Evolutionary conservation across 225 moss, liverwort and hornwort species (phyloP), one percentile per base, ranked within the genome.

Genomic region (Polytrichum commune): DNA sequence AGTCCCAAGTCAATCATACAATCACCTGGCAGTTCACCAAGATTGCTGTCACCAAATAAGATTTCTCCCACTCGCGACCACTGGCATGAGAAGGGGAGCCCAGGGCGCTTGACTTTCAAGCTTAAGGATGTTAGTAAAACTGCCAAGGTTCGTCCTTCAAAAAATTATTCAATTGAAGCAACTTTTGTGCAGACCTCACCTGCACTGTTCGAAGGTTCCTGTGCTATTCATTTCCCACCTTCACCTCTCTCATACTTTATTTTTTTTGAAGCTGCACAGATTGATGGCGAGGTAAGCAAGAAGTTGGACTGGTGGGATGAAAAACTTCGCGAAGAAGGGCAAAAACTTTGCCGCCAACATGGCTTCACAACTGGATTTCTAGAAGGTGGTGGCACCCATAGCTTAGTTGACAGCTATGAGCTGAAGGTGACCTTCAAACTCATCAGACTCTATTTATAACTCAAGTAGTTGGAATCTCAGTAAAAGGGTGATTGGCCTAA

Each of bases 321-420:
- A 75, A 93, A 83, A 55, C 84, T 96, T 75, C 86, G 92, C 23
- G 70, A 67, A 54, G 92, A 92, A 74, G 87, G 84, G 28, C 84
- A 81, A 73, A 86, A 80, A 68, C 82, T 93, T 24, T 96, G 93
- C 78, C 75, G 78, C 67, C 90, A 88, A 73, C 92, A 96, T 68
- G 72, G 62, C 38, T 90, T 96, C 55, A 92, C 90, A 26, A 92
- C 96, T 6, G 96, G 96, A 18, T 93, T 96, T 73, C 83, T 93
- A 62, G 96, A 96, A 85, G 88, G 84, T 27, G 91, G 93, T 73
- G 90, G 86, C 65, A 89, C 90, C 60, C 96, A 96, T 74, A 93
- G 93, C 78, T 54, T 96, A 76, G 91, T 96, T 58, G 96, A 93
- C 69, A 88, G 96, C 70, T 96, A 96, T 68, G 96, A 96, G 79